Evolutionary conservation across 805 yeast genomes (phyloP), one percentile per base, ranked within the genome.

Genomic region (Starmerella khaoyaiensis): DNA sequence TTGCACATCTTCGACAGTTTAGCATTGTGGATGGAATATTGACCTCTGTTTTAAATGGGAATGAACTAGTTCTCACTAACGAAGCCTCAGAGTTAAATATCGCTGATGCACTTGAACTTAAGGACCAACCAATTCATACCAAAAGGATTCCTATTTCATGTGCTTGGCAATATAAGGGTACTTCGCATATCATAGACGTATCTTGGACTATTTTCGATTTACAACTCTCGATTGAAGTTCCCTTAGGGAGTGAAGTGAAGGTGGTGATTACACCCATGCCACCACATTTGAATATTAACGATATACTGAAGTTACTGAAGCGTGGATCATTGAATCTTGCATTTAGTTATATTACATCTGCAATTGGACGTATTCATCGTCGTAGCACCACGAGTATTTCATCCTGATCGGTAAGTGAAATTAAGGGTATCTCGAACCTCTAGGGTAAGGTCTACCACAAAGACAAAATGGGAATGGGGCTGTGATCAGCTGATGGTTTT

Each of bases 71-170:
- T 2, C 45, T 41, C 22, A 22, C 42, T 4, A 35, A 30, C 12
- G 43, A 36, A 20, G 45, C 46, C 12, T 26, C 37, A 9, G 55
- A 51, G 27, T 30, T 51, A n/a, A 46, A 46, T 21, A 42, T 51
- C 26, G 51, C 51, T 14, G 55, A 51, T 21, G 55, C 52, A 1
- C 33, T 45, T 8, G 52, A 36, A 10, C 31, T 50, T 10, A 34
- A 25, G 17, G 43, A 40, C 24, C 51, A 48, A 35, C 48, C 50
- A 3, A 38, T 41, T 16, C 37, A 37, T 26, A 25, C 44, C 8
- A 31, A 27, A 18, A 21, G 43, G 3, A 30, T 37, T 9, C 41
- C 40, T 0, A 39, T 46, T 11, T 28, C 44, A 5, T 36, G 42
- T 1, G 19, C 42, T 1, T 10, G 40, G 26, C 30, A 36, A 25